These are phyloP conservation scores for Orbilia brochopaga DNA, from an alignment of 2,329 filamentous ascomycete genomes.

Conservation along the genomic window DNA sequence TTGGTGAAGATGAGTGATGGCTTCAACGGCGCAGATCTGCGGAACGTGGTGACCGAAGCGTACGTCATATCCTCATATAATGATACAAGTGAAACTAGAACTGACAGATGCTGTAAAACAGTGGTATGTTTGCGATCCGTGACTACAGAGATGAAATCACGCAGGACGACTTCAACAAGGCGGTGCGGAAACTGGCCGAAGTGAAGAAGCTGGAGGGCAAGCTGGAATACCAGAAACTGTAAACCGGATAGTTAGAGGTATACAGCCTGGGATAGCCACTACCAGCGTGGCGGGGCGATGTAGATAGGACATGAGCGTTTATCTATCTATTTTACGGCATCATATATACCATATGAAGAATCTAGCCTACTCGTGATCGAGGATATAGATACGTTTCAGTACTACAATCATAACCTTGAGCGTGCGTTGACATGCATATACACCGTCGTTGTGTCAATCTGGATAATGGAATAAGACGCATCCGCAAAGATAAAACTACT, in stretches of 20 bases:
- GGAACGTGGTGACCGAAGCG: constrained; percentile 98
- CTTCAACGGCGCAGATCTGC: constrained; percentile 93
- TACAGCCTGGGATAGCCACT: background rate
- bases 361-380: no score
- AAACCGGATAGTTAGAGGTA: constrained; percentile 56
- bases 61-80: constrained; percentile 63
- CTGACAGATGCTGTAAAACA: constrained; percentile 59
- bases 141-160: constrained; percentile 95
- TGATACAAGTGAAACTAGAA: constrained; percentile 22
- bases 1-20: constrained; percentile 99
- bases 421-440: no score
- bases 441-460: no score
- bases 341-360: background rate
- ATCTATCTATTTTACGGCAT: constrained; percentile 4
- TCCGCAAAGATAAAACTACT: no score
- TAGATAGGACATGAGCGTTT: constrained; percentile 10
- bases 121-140: constrained; percentile 96
- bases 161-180: constrained; percentile 99
- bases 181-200: constrained; percentile 94
- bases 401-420: no score
- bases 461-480: no score
- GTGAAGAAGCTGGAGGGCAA: constrained; percentile 98
- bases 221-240: constrained; percentile 95
- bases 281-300: constrained; percentile 2
- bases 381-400: no score